These are phyloP conservation scores for Eucalyptus sp. DNA, from an alignment of 345 rosid genomes.

Conservation along the genomic window DNA sequence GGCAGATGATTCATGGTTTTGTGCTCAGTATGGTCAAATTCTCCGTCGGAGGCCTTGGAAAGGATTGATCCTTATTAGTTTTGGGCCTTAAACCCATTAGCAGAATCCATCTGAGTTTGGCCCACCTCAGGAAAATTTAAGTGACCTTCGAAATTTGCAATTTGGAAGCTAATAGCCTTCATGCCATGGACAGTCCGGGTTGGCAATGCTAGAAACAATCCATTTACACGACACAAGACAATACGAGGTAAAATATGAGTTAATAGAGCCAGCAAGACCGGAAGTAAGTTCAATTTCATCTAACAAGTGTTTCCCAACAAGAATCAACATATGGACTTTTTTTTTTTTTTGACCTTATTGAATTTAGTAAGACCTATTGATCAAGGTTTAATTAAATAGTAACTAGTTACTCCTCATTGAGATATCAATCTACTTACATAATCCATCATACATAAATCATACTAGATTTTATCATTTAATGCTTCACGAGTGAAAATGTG, in stretches of 20 bases:
- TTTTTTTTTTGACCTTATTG: background rate
- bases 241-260: background rate
- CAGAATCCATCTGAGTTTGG: background rate
- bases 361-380: background rate
- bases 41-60: background rate
- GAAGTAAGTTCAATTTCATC: background rate
- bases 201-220: background rate
- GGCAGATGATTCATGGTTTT: background rate
- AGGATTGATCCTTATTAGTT: background rate
- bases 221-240: background rate
- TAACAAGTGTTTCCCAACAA: background rate
- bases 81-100: background rate
- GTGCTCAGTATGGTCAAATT: background rate
- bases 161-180: background rate
- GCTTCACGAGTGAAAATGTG: background rate
- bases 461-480: background rate
- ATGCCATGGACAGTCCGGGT: background rate
- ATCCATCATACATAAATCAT: background rate
- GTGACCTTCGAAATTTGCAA: background rate
- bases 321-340: background rate
- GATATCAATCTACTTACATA: background rate
- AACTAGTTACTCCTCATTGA: background rate
- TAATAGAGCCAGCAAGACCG: background rate
- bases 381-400: background rate
- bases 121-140: background rate